Evolutionary conservation across 2,329 filamentous ascomycete genomes (phyloP).

Genomic region (Cryphonectria nitschkei): DNA sequence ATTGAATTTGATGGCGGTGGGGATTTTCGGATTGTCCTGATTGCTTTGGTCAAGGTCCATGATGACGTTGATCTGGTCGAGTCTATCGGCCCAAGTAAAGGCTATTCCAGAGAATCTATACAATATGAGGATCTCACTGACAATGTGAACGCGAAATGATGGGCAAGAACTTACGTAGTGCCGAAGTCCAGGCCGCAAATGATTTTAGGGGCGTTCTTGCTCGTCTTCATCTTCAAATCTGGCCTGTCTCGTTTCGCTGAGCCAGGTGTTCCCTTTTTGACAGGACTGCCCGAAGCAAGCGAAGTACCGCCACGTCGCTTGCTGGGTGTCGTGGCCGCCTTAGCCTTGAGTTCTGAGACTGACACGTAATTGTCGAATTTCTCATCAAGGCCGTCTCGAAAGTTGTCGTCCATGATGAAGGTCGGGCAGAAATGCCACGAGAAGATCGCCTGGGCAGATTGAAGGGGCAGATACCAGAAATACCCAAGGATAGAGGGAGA

Average conservation of each 20-base stretch:
- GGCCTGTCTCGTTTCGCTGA: neutral
- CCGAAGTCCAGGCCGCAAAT: conserved; percentile 51
- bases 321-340: neutral
- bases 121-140: neutral
- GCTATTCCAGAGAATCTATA: conserved; percentile 46
- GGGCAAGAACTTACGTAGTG: conserved; percentile 43
- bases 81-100: conserved; percentile 40
- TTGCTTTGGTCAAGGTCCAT: conserved; percentile 37
- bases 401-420: neutral
- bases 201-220: conserved; percentile 31
- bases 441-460: neutral
- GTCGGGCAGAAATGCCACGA: neutral
- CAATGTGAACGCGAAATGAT: neutral
- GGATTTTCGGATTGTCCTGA: conserved; percentile 39
- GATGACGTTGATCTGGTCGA: conserved; percentile 37
- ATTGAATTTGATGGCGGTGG: conserved; percentile 36
- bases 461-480: neutral
- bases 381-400: neutral
- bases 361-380: neutral
- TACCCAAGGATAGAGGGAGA: neutral
- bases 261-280: neutral
- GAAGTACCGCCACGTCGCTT: neutral
- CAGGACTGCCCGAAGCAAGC: neutral
- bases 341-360: neutral
- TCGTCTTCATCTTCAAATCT: neutral